These are phyloP conservation scores for Cordyceps pruinosa DNA, from an alignment of 2,329 filamentous ascomycete genomes.

Conservation along the genomic window DNA sequence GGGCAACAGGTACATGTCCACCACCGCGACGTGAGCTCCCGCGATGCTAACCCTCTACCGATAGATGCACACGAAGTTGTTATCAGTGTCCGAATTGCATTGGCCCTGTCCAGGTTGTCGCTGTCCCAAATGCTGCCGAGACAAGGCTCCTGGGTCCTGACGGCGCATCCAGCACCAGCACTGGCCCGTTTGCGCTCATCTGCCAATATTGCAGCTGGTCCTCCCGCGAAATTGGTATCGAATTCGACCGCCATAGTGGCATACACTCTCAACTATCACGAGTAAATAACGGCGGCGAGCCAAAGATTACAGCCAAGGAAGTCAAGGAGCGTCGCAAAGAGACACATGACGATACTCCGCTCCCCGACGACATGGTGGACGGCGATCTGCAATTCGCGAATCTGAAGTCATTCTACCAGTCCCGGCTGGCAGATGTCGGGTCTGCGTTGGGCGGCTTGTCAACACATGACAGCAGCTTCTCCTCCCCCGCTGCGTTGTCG, in stretches of 20 bases:
- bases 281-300: conserved; percentile 54
- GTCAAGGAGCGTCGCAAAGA: conserved; percentile 46
- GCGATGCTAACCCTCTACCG: conserved; percentile 4
- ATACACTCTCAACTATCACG: conserved; percentile 75
- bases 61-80: conserved; percentile 84
- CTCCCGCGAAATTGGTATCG: conserved; percentile 79
- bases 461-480: conserved; percentile 43
- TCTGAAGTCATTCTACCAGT: conserved; percentile 73
- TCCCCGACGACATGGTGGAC: conserved; percentile 44
- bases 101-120: conserved; percentile 68
- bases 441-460: conserved; percentile 43
- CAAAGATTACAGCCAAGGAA: conserved; percentile 44
- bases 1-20: conserved; percentile 68
- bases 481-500: conserved; percentile 73
- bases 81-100: conserved; percentile 91
- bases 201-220: conserved; percentile 94
- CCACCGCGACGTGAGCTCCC: background rate
- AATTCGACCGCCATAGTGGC: conserved; percentile 82
- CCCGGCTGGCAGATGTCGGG: conserved; percentile 61
- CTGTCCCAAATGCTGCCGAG: conserved; percentile 53
- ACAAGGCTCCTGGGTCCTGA: conserved; percentile 38
- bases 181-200: conserved; percentile 65
- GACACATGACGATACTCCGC: conserved; percentile 29
- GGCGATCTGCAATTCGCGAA: conserved; percentile 66
- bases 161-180: conserved; percentile 21